Evolutionary conservation across 108 stramenopile genomes (phyloP).

Genomic region (Skeletonema marinoi): DNA sequence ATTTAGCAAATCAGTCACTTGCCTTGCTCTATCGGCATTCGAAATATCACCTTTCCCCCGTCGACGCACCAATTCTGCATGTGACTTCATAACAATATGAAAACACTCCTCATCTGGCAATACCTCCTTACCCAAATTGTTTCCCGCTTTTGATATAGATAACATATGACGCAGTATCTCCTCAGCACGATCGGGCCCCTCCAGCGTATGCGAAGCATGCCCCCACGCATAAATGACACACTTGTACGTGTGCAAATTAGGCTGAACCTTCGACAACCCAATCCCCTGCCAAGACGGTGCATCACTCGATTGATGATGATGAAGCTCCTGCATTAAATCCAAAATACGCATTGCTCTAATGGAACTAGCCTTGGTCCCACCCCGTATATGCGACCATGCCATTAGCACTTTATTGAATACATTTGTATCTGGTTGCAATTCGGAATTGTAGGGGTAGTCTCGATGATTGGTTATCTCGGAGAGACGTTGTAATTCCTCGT

Average conservation of each 20-base stretch:
- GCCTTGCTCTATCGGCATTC: slow-evolving; percentile 21
- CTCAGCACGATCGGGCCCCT: slow-evolving; percentile 42
- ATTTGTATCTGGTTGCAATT: slow-evolving; percentile 39
- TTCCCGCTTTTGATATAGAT: slow-evolving; percentile 41
- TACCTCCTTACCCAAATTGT: slow-evolving; percentile 25
- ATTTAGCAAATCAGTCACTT: slow-evolving; percentile 32
- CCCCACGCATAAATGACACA: slow-evolving; percentile 35
- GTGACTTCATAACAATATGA: slow-evolving; percentile 46
- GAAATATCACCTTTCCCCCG: slow-evolving; percentile 6
- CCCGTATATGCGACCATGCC: slow-evolving; percentile 25
- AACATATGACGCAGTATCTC: slow-evolving; percentile 43
- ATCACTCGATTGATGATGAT: slow-evolving; percentile 39
- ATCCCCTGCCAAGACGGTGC: slow-evolving; percentile 33
- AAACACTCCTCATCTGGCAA: slow-evolving; percentile 44
- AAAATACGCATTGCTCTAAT: slow-evolving; percentile 36
- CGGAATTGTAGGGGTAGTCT: slow-evolving; percentile 7
- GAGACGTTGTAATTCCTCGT: slow-evolving; percentile 8
- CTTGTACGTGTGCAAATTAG: slow-evolving; percentile 41
- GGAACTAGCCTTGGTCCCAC: slow-evolving; percentile 39
- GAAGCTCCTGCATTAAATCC: slow-evolving; percentile 45
- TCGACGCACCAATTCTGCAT: slow-evolving; percentile 36
- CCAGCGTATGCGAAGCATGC: slow-evolving; percentile 15
- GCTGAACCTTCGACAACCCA: slow-evolving; percentile 27
- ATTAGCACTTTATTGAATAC: slow-evolving; percentile 34
- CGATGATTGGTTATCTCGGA: background rate